Conservation (phyloP, 2,329 filamentous ascomycete genomes). For the Penicillium sp. region DNA sequence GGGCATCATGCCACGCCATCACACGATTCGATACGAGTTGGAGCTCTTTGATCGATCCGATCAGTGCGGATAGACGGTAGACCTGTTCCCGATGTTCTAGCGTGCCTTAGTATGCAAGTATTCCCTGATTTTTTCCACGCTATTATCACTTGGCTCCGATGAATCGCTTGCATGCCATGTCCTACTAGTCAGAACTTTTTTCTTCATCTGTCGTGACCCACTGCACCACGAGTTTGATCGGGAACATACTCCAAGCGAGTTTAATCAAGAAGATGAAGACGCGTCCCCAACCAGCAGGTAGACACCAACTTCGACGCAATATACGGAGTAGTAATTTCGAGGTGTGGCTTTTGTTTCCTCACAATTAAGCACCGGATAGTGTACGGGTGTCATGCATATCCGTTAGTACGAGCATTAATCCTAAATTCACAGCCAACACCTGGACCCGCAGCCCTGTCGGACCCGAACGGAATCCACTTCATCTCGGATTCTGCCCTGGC, state of each 20-base stretch:
- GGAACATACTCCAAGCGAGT: background rate
- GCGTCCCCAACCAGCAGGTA: too few species aligned
- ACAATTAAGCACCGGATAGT: background rate
- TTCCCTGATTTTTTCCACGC: conserved; percentile 5
- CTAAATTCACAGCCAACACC: background rate
- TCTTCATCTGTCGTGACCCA: background rate
- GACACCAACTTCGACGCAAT: too few species aligned
- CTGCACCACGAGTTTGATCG: conserved; percentile 1
- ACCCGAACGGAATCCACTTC: conserved; percentile 10
- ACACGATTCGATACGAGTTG: conserved; percentile 4
- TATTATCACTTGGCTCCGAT: conserved; percentile 1
- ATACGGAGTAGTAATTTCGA: background rate
- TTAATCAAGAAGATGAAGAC: background rate
- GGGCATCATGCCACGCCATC: conserved; percentile 20
- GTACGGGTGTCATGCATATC: background rate
- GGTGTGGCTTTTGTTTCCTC: background rate
- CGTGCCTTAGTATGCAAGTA: conserved; percentile 1
- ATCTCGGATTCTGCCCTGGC: background rate
- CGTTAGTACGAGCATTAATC: background rate
- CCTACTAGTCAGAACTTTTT: background rate
- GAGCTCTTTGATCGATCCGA: background rate
- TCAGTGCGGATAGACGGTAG: background rate
- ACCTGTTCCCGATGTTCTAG: background rate
- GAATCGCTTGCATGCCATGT: background rate
- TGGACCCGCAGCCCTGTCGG: background rate